These are phyloP conservation scores for Elaphomyces granulatus DNA, from an alignment of 495 filamentous ascomycete species.

Conservation along the genomic window DNA sequence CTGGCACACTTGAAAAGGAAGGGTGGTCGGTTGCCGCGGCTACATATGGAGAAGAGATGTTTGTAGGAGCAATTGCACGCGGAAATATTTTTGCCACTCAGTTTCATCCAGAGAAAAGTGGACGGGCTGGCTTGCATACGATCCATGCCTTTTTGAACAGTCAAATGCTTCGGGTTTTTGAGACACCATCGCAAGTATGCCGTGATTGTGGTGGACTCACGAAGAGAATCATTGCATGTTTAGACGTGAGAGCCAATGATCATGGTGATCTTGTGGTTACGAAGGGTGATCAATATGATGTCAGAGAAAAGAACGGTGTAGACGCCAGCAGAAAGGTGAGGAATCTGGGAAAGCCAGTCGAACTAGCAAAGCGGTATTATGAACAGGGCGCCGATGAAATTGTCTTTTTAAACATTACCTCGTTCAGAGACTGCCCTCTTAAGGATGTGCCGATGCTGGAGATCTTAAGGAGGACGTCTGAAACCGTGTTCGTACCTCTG, in stretches of 20 bases:
- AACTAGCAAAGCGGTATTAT: constrained; percentile 88
- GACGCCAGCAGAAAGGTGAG: constrained; percentile 58
- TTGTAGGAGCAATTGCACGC: constrained; percentile 78
- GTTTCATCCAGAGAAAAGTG: constrained; percentile 97
- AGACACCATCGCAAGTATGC: constrained; percentile 10
- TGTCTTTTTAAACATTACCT: constrained; percentile 96
- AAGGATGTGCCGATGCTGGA: constrained; percentile 93
- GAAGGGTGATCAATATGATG: constrained; percentile 97
- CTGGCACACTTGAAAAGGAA: constrained; percentile 53
- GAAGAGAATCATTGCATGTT: constrained; percentile 79
- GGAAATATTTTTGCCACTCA: constrained; percentile 82
- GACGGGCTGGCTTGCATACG: constrained; percentile 69
- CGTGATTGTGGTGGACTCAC: constrained; percentile 52
- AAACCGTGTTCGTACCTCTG: constrained; percentile 93
- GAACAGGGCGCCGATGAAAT: constrained; percentile 94
- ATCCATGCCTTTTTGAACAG: constrained; percentile 75
- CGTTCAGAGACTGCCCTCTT: constrained; percentile 85
- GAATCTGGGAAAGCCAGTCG: constrained; percentile 91
- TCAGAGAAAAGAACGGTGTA: constrained; percentile 67
- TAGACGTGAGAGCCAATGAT: constrained; percentile 95
- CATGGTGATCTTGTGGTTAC: constrained; percentile 91
- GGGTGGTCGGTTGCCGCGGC: constrained; percentile 86
- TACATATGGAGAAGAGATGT: constrained; percentile 75
- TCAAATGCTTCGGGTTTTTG: constrained; percentile 21
- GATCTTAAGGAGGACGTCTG: constrained; percentile 67